Base-by-base conservation (phyloP, 2,329 filamentous ascomycete species). In the Sphaerulina vaccinii region DNA sequence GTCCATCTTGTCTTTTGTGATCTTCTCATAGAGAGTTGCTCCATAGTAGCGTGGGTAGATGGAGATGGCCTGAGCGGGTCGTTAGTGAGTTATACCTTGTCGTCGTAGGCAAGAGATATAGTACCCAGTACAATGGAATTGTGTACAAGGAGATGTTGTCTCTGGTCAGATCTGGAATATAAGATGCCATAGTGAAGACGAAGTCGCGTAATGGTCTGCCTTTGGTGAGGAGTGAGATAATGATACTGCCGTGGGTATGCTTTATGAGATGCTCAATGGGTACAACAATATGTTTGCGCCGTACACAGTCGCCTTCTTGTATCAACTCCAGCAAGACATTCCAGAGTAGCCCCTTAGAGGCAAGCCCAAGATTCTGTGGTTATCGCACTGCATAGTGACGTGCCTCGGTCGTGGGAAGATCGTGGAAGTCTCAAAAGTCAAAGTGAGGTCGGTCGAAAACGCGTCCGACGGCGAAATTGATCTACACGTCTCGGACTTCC, bases 11-110 rank as follows among this genome's bases (percentile, higher is more conserved):
- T 52, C 45, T 40, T 51, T 39, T 5, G 56, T 54, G 24, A 54
- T 52, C 15, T 21, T 36, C 24, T 54, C 55, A 52, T 45, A 60
- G 44, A 54, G 47, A 2, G 44, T 52, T 11, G 55, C 54, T 15
- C 68, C 63, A 51, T 68, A 70, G 54, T 65, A 51, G 49, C 70
- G 70, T 5, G 72, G 71, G 4, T 56, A 44, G 37, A 73, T 53
- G 41, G 65, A 59, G 18, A 70, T 42, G 35, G 46, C 39, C 56
- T 58, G 44, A n/a, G n/a, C n/a, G 16, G 29, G 43, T 32, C 15
- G 39, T 53, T 19, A 36, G 44, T 45, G 3, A n/a, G n/a, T n/a
- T n/a, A n/a, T n/a, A n/a, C 3, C 7, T 62, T 57, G 43, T 62
- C 66, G 43, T 59, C 27, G 51, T 65, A 62, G 24, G 67, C 64